Base-by-base conservation (phyloP, 2,329 filamentous ascomycete genomes). In the Fulvia fulva region DNA sequence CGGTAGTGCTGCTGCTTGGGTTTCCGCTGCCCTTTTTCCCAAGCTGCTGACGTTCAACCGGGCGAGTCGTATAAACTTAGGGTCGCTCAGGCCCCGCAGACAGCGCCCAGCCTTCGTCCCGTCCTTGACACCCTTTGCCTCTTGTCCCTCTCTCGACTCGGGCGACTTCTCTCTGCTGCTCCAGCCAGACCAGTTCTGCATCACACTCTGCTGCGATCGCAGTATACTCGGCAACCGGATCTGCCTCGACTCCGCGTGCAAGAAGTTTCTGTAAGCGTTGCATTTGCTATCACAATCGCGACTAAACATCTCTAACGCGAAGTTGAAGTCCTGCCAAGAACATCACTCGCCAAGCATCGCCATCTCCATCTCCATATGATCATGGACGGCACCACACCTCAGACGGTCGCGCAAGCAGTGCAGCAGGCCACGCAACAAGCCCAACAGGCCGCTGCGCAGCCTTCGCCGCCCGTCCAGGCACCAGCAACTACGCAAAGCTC, bases 381-480 rank as follows among this genome's bases (percentile, higher is more conserved):
- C n/a, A 57, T 53, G 55, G 50, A 53, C 41, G 30, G 22, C 1
- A 49, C 37, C 16, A 53, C 55, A n/a, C 55, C 55, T n/a, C 55
- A 57, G 43, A 57, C 55, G 28, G 55, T 70, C 60, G 68, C 68
- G 43, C 67, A 71, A 60, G 69, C 69, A 25, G 66, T 68, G 43
- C 65, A 68, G 50, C 67, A 67, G 30, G 67, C 68, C 12, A 66
- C 66, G 19, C 65, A 66, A 49, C 65, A 66, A 49, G 60, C 63
- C 45, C 65, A 67, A 45, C 67, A 68, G 55, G 63, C 63, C 11
- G 64, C 64, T 44, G 55, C 58, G 21, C 59, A 64, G 26, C 58
- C 68, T 16, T 69, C 67, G 53, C 67, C 68, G 23, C 64, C 68
- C 1, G 66, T 70, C 25, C 68, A 68, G 59, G 64, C 67, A 9